Evolutionary conservation across 2,329 filamentous ascomycete species (phyloP), one percentile per base, ranked within the genome.

Genomic region (Ceratocystis alfenasii): DNA sequence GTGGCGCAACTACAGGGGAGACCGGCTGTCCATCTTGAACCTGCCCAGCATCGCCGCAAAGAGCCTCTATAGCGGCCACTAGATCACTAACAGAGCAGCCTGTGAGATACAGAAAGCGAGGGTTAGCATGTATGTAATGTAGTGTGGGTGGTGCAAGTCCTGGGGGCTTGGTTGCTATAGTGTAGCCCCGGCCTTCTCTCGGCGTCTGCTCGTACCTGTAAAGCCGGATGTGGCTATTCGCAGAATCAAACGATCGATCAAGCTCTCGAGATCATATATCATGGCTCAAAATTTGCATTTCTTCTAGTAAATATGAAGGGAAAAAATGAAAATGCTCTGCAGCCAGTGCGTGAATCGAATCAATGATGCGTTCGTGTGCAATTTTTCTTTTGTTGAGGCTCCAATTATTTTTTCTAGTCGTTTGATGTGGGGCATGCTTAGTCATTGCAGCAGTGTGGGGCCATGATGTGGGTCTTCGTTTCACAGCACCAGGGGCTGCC

Each of bases 191-290:
- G 46, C 17, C 22, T 44, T 28, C n/a, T 48, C 7, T 6, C 45
- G 17, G 20, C 48, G 48, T 4, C 8, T 25, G 1, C 2, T 59
- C 17, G 5, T n/a, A 69, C 69, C 69, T 53, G 64, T 44, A 46
- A 66, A 68, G 10, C 69, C 69, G 36, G 65, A 67, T 12, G 66
- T 69, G 22, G 69, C 68, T 25, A 69, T 68, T n/a, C 64, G 64
- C 48, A 69, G 20, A 55, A 69, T 65, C 50, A 69, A 33, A 22
- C 60, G 62, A 28, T 69, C 69, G 53, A 69, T 69, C 17, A 67
- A 62, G 63, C 65, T 67, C 30, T 69, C 69, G n/a, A 69, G 62
- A 67, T 69, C 67, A 63, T 64, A 68, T 4, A 62, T 62, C 67
- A 68, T 68, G 59, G 46, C n/a, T 59, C 6, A 65, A n/a, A 65